These are phyloP conservation scores for Penicillium lividum DNA, from an alignment of 495 filamentous ascomycete genomes.

Conservation along the genomic window DNA sequence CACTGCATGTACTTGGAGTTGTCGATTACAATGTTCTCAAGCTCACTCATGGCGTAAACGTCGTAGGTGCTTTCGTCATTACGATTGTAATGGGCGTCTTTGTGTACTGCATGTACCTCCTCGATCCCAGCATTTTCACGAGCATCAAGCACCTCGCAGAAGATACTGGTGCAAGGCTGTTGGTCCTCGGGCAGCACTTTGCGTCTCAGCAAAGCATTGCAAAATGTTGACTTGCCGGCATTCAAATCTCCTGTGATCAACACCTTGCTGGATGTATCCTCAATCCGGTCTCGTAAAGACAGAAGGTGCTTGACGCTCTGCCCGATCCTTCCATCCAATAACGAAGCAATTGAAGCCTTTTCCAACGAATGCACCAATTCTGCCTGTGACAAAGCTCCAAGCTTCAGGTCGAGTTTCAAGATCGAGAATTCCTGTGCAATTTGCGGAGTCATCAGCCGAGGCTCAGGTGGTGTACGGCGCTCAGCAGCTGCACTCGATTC, in stretches of 20 bases:
- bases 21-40: slow-evolving; percentile 89
- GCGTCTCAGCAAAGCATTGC: slow-evolving; percentile 88
- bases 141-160: slow-evolving; percentile 94
- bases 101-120: slow-evolving; percentile 93
- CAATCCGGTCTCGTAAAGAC: slow-evolving; percentile 85
- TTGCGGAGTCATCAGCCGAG: slow-evolving; percentile 83
- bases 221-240: slow-evolving; percentile 97
- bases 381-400: slow-evolving; percentile 79
- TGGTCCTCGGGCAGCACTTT: slow-evolving; percentile 96
- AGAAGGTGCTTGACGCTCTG: slow-evolving; percentile 89
- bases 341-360: slow-evolving; percentile 81
- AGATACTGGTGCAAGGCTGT: slow-evolving; percentile 98
- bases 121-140: slow-evolving; percentile 87
- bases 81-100: slow-evolving; percentile 73
- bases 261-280: slow-evolving; percentile 97
- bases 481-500: slow-evolving; percentile 74
- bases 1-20: slow-evolving; percentile 87
- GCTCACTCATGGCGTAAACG: slow-evolving; percentile 69
- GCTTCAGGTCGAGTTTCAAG: slow-evolving; percentile 89
- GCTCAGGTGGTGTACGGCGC: slow-evolving; percentile 56
- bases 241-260: slow-evolving; percentile 97
- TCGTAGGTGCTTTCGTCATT: slow-evolving; percentile 94
- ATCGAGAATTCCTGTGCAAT: slow-evolving; percentile 96
- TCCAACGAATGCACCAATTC: slow-evolving; percentile 97
- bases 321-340: slow-evolving; percentile 91